Conservation (phyloP, 768 basidiomycete species). For the Trametes elegans region DNA sequence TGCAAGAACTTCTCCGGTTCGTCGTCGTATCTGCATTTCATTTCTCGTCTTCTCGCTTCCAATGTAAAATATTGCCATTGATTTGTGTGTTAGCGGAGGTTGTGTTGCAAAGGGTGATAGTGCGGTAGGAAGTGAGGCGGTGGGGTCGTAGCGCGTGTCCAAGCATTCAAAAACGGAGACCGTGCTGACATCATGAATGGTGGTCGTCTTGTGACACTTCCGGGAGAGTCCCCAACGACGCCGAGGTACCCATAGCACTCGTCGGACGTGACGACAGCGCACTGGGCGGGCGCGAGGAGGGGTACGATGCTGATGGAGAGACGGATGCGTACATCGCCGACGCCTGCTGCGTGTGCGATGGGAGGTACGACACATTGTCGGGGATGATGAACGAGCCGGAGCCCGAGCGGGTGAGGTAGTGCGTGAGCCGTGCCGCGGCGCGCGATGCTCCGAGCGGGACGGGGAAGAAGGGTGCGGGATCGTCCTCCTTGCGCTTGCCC, state of each 20-base stretch:
- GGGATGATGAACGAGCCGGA: slow-evolving; percentile 22
- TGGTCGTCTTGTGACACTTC: slow-evolving; percentile 10
- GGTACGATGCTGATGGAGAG: slow-evolving; percentile 19
- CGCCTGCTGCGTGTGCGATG: slow-evolving; percentile 8
- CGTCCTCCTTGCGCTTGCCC: slow-evolving; percentile 23
- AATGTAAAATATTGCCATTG: too few relatives aligned
- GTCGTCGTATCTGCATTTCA: neutral
- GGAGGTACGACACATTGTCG: slow-evolving; percentile 4
- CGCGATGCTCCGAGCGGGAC: slow-evolving; percentile 22
- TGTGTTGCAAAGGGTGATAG: too few relatives aligned
- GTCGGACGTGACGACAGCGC: slow-evolving; percentile 24
- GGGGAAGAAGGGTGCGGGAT: slow-evolving; percentile 19
- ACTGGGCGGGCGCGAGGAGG: slow-evolving; percentile 23
- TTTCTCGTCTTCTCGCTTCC: slow-evolving; percentile 6
- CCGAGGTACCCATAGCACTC: slow-evolving; percentile 23
- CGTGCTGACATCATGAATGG: slow-evolving; percentile 15
- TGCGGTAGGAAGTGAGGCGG: neutral
- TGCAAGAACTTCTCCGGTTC: neutral
- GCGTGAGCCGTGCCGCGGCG: slow-evolving; percentile 19
- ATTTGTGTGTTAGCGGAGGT: too few relatives aligned
- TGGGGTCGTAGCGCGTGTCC: slow-evolving; percentile 2
- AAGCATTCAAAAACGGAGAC: slow-evolving; percentile 1
- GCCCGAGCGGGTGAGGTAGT: slow-evolving; percentile 20
- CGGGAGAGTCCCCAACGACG: slow-evolving; percentile 11
- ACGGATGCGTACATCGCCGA: slow-evolving; percentile 6